These are phyloP conservation scores for Rhazya stricta DNA, from an alignment of 257 asterid species.

Conservation along the genomic window DNA sequence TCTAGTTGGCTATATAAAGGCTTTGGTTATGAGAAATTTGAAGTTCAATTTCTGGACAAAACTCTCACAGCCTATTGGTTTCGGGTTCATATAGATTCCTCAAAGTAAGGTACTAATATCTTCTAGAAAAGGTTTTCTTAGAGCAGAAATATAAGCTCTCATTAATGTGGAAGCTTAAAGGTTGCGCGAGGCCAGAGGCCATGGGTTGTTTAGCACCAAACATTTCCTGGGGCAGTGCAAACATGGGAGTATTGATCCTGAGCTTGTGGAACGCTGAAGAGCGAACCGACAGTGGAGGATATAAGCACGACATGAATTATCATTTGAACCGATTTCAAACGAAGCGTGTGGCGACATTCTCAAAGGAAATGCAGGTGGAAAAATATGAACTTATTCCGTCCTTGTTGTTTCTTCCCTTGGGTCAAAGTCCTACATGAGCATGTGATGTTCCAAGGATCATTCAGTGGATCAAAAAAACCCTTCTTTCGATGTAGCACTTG, in stretches of 20 bases:
- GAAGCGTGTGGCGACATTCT: not conserved
- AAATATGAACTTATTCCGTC: not conserved
- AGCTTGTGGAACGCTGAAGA: not conserved
- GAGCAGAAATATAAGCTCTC: no score
- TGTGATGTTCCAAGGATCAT: no score
- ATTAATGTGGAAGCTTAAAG: conserved; percentile 11
- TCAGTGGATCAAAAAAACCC: no score
- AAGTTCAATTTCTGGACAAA: no score
- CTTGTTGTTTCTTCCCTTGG: no score
- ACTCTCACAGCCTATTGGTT: no score
- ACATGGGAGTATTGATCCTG: conserved; percentile 12
- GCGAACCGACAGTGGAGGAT: not conserved
- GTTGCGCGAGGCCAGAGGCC: conserved; percentile 5
- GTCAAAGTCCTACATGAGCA: not conserved
- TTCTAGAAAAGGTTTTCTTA: no score
- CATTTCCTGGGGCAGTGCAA: conserved; percentile 1
- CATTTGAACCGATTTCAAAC: not conserved
- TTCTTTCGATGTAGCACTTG: no score
- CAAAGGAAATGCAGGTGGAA: conserved; percentile 7
- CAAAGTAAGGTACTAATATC: no score
- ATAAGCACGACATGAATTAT: not conserved
- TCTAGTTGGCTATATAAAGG: no score
- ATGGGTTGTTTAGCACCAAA: not conserved
- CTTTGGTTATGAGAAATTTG: no score
- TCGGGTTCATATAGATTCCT: no score